These are phyloP conservation scores for Cyanidiococcus yangmingshanensis DNA, from an alignment of 23 red algal species.

Conservation along the genomic window DNA sequence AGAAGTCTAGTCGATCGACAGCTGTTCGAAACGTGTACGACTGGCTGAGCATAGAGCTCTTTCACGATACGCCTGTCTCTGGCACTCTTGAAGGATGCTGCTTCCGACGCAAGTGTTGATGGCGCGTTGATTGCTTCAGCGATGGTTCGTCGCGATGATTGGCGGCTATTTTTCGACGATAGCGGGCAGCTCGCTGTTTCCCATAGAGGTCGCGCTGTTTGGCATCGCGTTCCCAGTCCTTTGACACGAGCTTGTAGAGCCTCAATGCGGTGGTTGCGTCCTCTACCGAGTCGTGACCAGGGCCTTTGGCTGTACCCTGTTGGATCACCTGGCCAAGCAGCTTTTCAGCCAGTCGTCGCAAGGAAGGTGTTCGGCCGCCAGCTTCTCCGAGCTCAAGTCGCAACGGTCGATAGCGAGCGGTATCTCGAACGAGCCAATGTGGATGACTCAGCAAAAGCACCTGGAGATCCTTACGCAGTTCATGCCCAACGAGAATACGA, in stretches of 20 bases:
- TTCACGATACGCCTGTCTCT: too few species aligned
- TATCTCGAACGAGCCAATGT: slow-evolving; percentile 62
- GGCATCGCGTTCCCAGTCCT: slow-evolving; percentile 53
- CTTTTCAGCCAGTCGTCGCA: slow-evolving; percentile 49
- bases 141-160: too few species aligned
- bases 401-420: slow-evolving; percentile 31
- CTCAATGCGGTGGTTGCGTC: slow-evolving; percentile 71
- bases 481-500: slow-evolving; percentile 83
- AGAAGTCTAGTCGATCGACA: too few species aligned
- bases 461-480: slow-evolving; percentile 64
- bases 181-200: neutral
- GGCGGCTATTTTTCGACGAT: too few species aligned
- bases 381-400: slow-evolving; percentile 8
- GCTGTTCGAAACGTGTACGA: too few species aligned
- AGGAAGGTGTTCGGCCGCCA: slow-evolving; percentile 35
- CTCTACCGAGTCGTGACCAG: slow-evolving; percentile 79
- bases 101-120: too few species aligned
- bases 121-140: too few species aligned
- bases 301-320: slow-evolving; percentile 30
- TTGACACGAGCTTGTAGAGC: slow-evolving; percentile 67
- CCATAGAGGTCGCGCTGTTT: neutral
- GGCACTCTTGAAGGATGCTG: too few species aligned
- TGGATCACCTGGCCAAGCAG: slow-evolving; percentile 53
- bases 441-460: slow-evolving; percentile 80
- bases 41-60: too few species aligned